phyloP scores from a whole-genome alignment of 345 rosid genomes.

The Garcia nutans region DNA sequence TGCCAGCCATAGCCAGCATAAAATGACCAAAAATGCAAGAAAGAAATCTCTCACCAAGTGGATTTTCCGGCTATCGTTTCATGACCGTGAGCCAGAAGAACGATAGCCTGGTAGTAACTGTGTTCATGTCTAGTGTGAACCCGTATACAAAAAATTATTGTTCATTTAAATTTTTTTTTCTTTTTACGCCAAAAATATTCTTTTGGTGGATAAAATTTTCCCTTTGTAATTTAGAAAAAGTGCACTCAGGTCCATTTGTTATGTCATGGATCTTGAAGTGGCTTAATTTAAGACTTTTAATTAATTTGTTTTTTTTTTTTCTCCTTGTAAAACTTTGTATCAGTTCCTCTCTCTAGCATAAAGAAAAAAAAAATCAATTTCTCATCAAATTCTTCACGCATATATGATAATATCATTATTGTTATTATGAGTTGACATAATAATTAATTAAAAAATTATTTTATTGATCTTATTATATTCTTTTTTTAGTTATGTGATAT shows the following conservation, averaged over 20 bases:
- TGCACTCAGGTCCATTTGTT: conserved; percentile 14
- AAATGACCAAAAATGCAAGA: conserved; percentile 48
- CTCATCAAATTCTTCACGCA: not conserved
- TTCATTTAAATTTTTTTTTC: not conserved
- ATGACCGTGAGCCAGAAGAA: conserved; percentile 56
- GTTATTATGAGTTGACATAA: not conserved
- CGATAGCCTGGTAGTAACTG: conserved; percentile 45
- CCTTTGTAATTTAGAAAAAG: conserved; percentile 8
- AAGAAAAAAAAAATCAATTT: no score
- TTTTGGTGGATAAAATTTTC: conserved; percentile 20
- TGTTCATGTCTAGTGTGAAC: conserved; percentile 11
- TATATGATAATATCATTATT: not conserved
- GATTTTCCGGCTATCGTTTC: conserved; percentile 79
- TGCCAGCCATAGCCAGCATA: conserved; percentile 34
- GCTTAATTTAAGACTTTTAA: not conserved
- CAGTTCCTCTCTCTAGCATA: not conserved
- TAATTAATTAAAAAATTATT: not conserved
- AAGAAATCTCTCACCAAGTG: conserved; percentile 52
- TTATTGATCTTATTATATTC: not conserved
- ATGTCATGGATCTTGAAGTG: conserved; percentile 19
- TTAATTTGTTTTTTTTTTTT: not conserved
- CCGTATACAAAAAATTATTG: not conserved
- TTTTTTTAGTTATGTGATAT: not conserved
- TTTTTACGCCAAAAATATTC: not conserved
- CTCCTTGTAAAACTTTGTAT: not conserved